These are phyloP conservation scores for Solanum tarapatanum DNA, from an alignment of 257 asterid genomes.

Conservation along the genomic window DNA sequence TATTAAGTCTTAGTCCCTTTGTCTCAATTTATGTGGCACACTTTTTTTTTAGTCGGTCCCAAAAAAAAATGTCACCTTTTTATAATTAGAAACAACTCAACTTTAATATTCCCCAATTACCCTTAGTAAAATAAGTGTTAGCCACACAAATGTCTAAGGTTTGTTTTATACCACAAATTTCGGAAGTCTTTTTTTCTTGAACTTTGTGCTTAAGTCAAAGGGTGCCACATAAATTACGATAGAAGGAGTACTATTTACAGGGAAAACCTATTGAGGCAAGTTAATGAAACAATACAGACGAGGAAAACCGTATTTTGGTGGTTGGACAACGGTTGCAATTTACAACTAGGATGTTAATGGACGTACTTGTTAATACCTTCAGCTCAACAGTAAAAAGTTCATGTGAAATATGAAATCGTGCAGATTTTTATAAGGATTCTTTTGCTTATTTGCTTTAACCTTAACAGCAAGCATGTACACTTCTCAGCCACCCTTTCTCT, in stretches of 20 bases:
- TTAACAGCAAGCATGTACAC: background rate
- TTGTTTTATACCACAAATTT: background rate
- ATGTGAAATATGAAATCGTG: background rate
- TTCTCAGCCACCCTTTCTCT: background rate
- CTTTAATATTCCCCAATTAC: background rate
- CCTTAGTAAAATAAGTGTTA: background rate
- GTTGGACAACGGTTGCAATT: background rate
- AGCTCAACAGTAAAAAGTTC: background rate
- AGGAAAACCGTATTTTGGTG: background rate
- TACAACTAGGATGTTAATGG: background rate
- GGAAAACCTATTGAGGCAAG: background rate
- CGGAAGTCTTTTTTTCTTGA: background rate
- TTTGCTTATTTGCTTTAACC: background rate
- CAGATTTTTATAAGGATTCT: background rate
- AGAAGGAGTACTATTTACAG: background rate
- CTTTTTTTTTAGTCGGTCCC: background rate
- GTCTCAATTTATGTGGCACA: background rate
- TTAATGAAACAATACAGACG: background rate
- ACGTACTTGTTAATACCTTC: background rate
- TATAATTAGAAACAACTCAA: background rate
- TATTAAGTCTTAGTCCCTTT: background rate
- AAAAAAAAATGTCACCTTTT: background rate
- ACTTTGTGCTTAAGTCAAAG: background rate
- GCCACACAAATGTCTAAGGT: background rate
- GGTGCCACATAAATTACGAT: background rate